These are phyloP conservation scores for Medicago truncatula DNA, from an alignment of 306 rosid genomes.

Conservation along the genomic window DNA sequence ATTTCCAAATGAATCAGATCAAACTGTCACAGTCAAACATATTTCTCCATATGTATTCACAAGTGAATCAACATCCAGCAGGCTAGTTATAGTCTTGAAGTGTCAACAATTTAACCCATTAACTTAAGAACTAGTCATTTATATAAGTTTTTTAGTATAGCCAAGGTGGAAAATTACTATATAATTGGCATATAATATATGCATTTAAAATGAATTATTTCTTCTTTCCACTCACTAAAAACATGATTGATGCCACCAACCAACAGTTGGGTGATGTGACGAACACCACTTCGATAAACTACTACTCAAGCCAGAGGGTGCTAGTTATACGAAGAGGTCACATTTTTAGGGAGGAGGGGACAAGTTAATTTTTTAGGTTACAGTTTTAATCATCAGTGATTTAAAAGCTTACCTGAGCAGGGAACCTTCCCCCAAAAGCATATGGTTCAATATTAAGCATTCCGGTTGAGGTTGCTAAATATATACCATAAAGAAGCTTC, in stretches of 20 bases:
- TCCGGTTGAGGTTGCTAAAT: constrained; percentile 61
- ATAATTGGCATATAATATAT: neutral
- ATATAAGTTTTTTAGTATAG: neutral
- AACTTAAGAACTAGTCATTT: constrained; percentile 3
- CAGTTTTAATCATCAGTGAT: neutral
- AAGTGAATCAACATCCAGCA: constrained; percentile 21
- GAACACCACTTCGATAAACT: constrained; percentile 15
- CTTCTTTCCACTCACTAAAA: constrained; percentile 1
- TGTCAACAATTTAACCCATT: neutral
- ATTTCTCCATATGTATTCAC: constrained; percentile 10
- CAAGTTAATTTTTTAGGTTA: constrained; percentile 17
- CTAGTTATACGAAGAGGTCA: neutral
- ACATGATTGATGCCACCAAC: constrained; percentile 27
- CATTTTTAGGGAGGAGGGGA: too few species aligned
- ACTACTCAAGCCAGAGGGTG: constrained; percentile 23
- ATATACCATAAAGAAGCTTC: constrained; percentile 72
- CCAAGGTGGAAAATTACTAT: neutral
- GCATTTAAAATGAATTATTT: constrained; percentile 22
- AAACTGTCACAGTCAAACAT: constrained; percentile 8
- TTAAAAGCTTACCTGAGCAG: constrained; percentile 70
- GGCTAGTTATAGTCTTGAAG: constrained; percentile 7
- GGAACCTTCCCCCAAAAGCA: constrained; percentile 72
- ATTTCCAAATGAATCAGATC: constrained; percentile 20
- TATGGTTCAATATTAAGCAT: constrained; percentile 59
- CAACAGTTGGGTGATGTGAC: constrained; percentile 28